A percentile compares a stretch with the other conserved stretches of the same genome.
These are phyloP conservation scores for Penicillium pancosmium DNA, from an alignment of 495 filamentous ascomycete genomes.

Conservation along the genomic window DNA sequence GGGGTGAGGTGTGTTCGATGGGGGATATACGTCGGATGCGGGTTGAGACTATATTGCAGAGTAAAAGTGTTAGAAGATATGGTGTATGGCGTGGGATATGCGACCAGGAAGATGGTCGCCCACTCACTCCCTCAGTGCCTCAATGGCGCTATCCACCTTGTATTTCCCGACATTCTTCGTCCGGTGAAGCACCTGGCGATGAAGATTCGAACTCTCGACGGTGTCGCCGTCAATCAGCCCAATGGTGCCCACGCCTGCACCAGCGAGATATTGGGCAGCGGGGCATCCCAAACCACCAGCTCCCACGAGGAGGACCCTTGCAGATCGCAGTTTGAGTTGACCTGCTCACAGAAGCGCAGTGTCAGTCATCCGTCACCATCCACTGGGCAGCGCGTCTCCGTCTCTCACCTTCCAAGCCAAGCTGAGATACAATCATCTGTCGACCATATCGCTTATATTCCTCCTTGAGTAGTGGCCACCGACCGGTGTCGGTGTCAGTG, in stretches of 20 bases:
- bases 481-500: constrained; percentile 23
- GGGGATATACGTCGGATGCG: constrained; percentile 61
- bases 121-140: constrained; percentile 63
- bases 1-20: constrained; percentile 65
- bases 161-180: constrained; percentile 68
- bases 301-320: constrained; percentile 84
- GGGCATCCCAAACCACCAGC: constrained; percentile 90
- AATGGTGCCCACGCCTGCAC: constrained; percentile 80
- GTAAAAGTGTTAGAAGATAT: neutral
- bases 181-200: constrained; percentile 85
- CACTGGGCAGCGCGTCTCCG: neutral
- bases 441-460: constrained; percentile 88
- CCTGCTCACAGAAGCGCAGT: constrained; percentile 47
- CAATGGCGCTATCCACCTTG: constrained; percentile 81
- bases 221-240: constrained; percentile 86
- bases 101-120: neutral
- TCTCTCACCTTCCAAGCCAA: constrained; percentile 73
- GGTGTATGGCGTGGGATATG: constrained; percentile 2
- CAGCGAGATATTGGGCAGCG: constrained; percentile 85
- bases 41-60: constrained; percentile 61
- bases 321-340: constrained; percentile 73
- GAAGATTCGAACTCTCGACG: constrained; percentile 89
- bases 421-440: constrained; percentile 86
- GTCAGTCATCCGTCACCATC: neutral
- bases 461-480: constrained; percentile 63